Evolutionary conservation across 306 rosid species (phyloP).

Genomic region (Ammopiptanthus mongolicus): DNA sequence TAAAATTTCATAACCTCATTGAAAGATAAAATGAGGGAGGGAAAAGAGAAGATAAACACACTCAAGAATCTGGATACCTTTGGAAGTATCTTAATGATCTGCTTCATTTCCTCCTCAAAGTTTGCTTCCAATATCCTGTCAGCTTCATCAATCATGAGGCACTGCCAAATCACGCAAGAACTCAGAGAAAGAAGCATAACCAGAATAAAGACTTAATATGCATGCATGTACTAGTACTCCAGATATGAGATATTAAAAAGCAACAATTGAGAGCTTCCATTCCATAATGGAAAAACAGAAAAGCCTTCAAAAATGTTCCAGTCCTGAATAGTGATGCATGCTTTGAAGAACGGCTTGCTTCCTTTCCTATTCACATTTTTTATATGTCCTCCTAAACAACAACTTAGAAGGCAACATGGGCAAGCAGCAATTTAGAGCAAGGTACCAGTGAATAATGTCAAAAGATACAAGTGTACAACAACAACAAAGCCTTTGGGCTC

Average conservation of each 20-base stretch:
- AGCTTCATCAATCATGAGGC: conserved; percentile 91
- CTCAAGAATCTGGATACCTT: conserved; percentile 45
- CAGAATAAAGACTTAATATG: conserved; percentile 21
- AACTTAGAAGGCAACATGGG: not conserved
- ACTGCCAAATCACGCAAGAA: conserved; percentile 45
- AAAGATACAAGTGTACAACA: not conserved
- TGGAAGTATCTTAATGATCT: conserved; percentile 72
- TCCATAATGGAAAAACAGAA: not conserved
- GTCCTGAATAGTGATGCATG: not conserved
- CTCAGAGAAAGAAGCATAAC: conserved; percentile 20
- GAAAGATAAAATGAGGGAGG: not conserved
- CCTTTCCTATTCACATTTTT: not conserved
- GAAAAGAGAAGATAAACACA: not conserved
- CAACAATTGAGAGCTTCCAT: not conserved
- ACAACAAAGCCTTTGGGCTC: not conserved
- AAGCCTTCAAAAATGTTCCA: not conserved
- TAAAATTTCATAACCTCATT: not conserved
- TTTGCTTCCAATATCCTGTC: conserved; percentile 94
- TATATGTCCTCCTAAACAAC: not conserved
- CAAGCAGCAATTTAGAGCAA: not conserved
- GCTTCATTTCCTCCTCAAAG: conserved; percentile 97
- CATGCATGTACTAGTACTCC: not conserved
- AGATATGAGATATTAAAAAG: not conserved
- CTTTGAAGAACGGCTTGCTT: not conserved
- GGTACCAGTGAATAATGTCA: not conserved